Evolutionary conservation across 495 filamentous ascomycete genomes (phyloP).

Genomic region (Trypethelium eluteriae): DNA sequence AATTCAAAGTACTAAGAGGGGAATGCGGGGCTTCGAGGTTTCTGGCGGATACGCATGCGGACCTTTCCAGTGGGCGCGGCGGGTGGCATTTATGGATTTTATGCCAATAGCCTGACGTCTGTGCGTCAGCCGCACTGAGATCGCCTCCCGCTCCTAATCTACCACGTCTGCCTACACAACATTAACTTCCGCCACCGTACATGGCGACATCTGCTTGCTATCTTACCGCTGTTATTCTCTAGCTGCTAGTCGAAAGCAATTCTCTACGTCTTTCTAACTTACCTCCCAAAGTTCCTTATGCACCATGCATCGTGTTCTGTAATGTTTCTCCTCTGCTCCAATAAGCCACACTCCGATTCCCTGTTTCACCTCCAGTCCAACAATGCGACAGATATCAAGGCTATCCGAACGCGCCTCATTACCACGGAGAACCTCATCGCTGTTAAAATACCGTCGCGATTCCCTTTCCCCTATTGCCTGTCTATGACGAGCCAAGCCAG

Average conservation of each 20-base stretch:
- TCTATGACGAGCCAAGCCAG: not conserved
- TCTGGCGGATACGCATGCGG: not conserved
- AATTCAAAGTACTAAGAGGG: not conserved
- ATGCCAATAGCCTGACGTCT: not conserved
- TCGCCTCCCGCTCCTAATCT: not conserved
- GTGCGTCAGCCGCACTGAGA: constrained; percentile 8
- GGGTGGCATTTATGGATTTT: not conserved
- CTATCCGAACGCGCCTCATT: not conserved
- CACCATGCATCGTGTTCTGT: too few species aligned
- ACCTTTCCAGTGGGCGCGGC: not conserved
- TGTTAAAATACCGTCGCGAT: not conserved
- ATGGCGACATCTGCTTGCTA: not conserved
- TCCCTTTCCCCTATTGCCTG: constrained; percentile 7
- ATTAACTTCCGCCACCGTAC: too few species aligned
- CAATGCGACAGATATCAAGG: too few species aligned
- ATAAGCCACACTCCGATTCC: too few species aligned
- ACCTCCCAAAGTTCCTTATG: too few species aligned
- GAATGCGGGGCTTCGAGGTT: not conserved
- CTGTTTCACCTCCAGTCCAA: too few species aligned
- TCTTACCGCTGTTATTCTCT: too few species aligned
- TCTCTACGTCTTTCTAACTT: too few species aligned
- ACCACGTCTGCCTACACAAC: not conserved
- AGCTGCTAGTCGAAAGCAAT: too few species aligned
- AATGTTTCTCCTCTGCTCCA: too few species aligned
- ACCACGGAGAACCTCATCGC: not conserved